A percentile compares a stretch with the other conserved stretches of the same genome.
Conservation (phyloP, 768 basidiomycete genomes). For the Mycena alexandri region DNA sequence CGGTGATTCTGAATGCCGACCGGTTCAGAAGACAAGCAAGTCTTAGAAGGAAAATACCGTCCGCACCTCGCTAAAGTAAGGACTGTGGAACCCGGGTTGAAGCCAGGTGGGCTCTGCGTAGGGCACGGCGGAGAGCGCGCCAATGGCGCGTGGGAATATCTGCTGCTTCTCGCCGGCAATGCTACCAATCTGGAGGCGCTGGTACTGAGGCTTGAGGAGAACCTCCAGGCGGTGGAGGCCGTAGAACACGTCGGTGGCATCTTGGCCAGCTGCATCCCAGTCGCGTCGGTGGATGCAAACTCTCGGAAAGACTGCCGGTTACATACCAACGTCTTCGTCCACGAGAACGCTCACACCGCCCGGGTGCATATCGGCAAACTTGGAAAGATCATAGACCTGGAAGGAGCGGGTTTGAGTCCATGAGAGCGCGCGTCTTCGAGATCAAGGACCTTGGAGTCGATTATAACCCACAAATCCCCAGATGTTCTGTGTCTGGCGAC, state of each 20-base stretch:
- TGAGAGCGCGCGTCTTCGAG: no score
- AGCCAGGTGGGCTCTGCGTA: conserved; percentile 94
- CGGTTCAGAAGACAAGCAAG: conserved; percentile 24
- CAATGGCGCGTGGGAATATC: conserved; percentile 63
- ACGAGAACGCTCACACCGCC: conserved; percentile 78
- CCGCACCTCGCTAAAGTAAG: conserved; percentile 73
- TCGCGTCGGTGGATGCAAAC: conserved; percentile 67
- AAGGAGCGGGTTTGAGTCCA: no score
- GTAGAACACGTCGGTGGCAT: conserved; percentile 90
- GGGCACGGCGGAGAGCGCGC: conserved; percentile 79
- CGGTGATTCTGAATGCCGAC: conserved; percentile 64
- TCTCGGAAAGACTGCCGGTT: conserved; percentile 68
- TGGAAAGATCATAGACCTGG: conserved; percentile 79
- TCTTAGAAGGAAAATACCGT: conserved; percentile 46
- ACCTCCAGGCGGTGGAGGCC: conserved; percentile 91
- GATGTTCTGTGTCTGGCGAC: conserved; percentile 77
- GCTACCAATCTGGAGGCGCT: conserved; percentile 80
- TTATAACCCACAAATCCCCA: conserved; percentile 88
- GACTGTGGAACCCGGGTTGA: conserved; percentile 74
- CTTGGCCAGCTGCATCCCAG: conserved; percentile 79
- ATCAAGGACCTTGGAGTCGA: conserved; percentile 81
- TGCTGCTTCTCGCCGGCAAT: conserved; percentile 72
- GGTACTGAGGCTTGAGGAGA: conserved; percentile 79
- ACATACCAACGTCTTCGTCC: conserved; percentile 72
- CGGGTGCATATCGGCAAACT: conserved; percentile 79